phyloP scores from a whole-genome alignment of 441 rosid genomes.

The Erysimum pusillum region DNA sequence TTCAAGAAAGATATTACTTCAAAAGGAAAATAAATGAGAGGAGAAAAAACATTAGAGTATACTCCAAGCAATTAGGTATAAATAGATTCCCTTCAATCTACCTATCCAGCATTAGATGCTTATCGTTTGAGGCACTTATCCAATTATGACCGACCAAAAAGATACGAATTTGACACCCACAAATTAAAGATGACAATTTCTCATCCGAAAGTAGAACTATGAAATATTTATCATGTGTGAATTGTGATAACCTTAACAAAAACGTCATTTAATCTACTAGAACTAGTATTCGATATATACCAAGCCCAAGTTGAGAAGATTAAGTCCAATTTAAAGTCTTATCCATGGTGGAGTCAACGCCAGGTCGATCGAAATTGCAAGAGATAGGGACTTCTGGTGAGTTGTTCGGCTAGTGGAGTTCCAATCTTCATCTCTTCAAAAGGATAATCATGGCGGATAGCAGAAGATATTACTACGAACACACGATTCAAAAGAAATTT shows the following conservation, averaged over 20 bases:
- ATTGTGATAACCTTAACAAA: not conserved
- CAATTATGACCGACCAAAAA: constrained; percentile 33
- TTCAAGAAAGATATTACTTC: not conserved
- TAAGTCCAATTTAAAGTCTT: too few species aligned
- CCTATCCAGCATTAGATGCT: not conserved
- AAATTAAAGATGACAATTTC: constrained; percentile 2
- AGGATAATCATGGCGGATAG: too few species aligned
- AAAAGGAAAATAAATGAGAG: constrained; percentile 7
- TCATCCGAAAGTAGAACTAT: constrained; percentile 1
- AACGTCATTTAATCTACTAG: too few species aligned
- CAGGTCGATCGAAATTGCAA: too few species aligned
- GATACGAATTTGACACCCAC: constrained; percentile 13
- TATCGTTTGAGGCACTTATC: constrained; percentile 8
- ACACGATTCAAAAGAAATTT: too few species aligned
- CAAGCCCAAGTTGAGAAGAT: too few species aligned
- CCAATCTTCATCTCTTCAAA: too few species aligned
- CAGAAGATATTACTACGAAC: too few species aligned
- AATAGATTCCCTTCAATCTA: not conserved
- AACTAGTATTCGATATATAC: too few species aligned
- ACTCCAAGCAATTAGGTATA: constrained; percentile 35
- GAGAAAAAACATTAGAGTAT: not conserved
- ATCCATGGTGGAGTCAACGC: too few species aligned
- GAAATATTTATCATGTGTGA: not conserved
- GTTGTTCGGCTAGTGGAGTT: too few species aligned
- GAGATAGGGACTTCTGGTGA: too few species aligned